Evolutionary conservation across 2,329 filamentous ascomycete genomes (phyloP).

Genomic region (Aspergillus unguis): DNA sequence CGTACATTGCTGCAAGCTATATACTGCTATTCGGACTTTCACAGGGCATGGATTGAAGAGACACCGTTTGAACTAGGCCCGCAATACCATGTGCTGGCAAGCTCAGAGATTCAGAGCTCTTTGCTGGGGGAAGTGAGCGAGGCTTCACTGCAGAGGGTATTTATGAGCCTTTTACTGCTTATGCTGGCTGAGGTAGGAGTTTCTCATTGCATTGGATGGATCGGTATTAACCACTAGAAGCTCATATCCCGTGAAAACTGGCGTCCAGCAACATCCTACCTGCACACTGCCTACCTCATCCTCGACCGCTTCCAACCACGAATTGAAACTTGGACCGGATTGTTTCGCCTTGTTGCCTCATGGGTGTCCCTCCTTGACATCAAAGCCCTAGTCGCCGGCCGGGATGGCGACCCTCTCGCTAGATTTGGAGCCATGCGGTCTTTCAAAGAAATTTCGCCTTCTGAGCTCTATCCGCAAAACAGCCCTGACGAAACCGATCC

Average conservation of each 20-base stretch:
- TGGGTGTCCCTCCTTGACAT: slow-evolving; percentile 36
- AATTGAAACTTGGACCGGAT: slow-evolving; percentile 28
- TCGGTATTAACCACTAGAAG: slow-evolving; percentile 13
- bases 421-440: slow-evolving; percentile 25
- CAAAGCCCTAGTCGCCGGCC: slow-evolving; percentile 35
- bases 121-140: slow-evolving; percentile 27
- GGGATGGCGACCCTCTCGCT: slow-evolving; percentile 33
- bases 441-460: neutral
- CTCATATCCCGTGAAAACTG: slow-evolving; percentile 29
- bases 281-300: slow-evolving; percentile 29
- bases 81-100: slow-evolving; percentile 30
- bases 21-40: slow-evolving; percentile 35
- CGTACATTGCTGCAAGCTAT: slow-evolving; percentile 28
- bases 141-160: slow-evolving; percentile 23
- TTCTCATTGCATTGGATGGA: neutral
- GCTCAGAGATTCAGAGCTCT: slow-evolving; percentile 29
- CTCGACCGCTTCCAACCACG: slow-evolving; percentile 29
- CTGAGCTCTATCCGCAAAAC: no score
- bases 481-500: slow-evolving; percentile 7
- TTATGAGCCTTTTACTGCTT: slow-evolving; percentile 31
- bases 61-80: slow-evolving; percentile 28
- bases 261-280: slow-evolving; percentile 28
- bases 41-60: slow-evolving; percentile 26
- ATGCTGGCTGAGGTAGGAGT: slow-evolving; percentile 36
- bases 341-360: slow-evolving; percentile 28